A percentile compares a stretch with the other conserved stretches of the same genome.
Conservation (phyloP, 345 rosid species). For the Pelargonium nanum region DNA sequence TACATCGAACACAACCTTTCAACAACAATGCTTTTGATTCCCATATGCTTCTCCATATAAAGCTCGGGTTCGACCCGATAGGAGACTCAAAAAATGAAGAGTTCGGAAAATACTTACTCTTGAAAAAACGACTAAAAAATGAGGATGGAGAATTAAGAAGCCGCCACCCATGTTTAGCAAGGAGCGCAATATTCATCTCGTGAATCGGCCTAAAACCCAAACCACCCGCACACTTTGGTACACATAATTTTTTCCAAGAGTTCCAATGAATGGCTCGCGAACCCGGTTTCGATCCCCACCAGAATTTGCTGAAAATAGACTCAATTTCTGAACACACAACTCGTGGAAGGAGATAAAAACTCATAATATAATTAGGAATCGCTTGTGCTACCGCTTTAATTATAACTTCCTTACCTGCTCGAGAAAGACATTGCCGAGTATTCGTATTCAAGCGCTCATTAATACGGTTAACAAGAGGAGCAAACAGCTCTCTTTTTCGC, state of each 20-base stretch:
- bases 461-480: background rate
- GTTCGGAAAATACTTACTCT: too few species aligned
- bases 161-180: too few species aligned
- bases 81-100: too few species aligned
- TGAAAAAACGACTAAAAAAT: too few species aligned
- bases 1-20: too few species aligned
- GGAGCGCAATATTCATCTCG: too few species aligned
- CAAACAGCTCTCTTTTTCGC: background rate
- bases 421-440: background rate
- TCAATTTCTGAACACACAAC: background rate
- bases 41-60: too few species aligned
- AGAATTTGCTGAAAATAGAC: background rate
- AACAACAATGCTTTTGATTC: too few species aligned
- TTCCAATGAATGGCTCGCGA: background rate
- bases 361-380: background rate
- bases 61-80: too few species aligned
- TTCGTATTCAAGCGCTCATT: too few species aligned
- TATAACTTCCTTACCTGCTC: background rate
- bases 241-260: background rate
- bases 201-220: too few species aligned
- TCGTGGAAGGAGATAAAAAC: background rate
- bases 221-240: background rate
- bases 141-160: too few species aligned
- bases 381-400: background rate
- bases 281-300: background rate